These are phyloP conservation scores for Scutellaria galericulata DNA, from an alignment of 257 asterid genomes.

Conservation along the genomic window DNA sequence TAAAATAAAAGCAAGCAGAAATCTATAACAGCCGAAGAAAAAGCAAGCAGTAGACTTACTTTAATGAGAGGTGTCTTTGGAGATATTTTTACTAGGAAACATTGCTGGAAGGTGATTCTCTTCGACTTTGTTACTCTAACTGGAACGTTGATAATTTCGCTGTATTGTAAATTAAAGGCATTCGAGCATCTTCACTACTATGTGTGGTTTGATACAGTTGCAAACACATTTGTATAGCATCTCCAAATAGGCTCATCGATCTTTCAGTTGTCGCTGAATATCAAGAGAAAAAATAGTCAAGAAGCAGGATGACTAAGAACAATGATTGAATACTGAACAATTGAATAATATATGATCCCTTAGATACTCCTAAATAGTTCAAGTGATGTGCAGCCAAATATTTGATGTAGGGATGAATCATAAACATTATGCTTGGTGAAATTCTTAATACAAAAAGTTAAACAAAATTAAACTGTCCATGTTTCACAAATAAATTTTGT, in stretches of 20 bases:
- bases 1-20: conserved; percentile 6
- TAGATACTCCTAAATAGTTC: background rate
- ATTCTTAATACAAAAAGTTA: background rate
- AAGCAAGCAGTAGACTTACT: conserved; percentile 1
- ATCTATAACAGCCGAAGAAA: conserved; percentile 21
- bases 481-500: background rate
- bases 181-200: background rate
- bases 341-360: background rate
- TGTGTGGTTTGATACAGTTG: conserved; percentile 22
- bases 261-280: conserved; percentile 78
- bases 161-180: conserved; percentile 9
- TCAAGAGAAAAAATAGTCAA: conserved; percentile 33
- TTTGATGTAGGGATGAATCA: background rate
- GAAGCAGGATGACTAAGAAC: conserved; percentile 10
- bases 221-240: conserved; percentile 28
- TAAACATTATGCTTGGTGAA: conserved; percentile 5
- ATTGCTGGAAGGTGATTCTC: background rate
- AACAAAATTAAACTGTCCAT: conserved; percentile 23
- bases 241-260: conserved; percentile 52
- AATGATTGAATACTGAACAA: background rate
- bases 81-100: background rate
- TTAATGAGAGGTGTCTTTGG: background rate
- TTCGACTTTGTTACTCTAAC: conserved; percentile 6
- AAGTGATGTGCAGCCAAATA: conserved; percentile 4
- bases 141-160: background rate